Conservation (phyloP, 148 eudicot genomes). For the Nyssa sinensis region DNA sequence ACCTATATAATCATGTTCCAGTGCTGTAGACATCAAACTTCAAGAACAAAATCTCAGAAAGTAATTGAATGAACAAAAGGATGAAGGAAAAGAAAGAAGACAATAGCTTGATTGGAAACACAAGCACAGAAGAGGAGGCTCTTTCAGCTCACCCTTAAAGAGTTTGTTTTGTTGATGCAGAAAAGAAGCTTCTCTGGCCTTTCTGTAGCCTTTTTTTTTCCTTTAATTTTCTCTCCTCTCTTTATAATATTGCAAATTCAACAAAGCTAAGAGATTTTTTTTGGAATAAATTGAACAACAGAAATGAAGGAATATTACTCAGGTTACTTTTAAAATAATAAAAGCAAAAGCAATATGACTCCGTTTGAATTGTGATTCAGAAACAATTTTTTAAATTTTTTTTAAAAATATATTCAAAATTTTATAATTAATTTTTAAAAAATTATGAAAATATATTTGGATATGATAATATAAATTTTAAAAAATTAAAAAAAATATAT, state of each 20-base stretch:
- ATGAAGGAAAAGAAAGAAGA: slow-evolving; percentile 1
- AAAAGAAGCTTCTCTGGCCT: slow-evolving; percentile 44
- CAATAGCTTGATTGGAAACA: too few relatives aligned
- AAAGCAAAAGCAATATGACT: too few relatives aligned
- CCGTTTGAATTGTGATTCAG: too few relatives aligned
- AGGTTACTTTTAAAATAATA: slow-evolving; percentile 6
- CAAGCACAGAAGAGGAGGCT: background rate
- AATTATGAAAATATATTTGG: too few relatives aligned
- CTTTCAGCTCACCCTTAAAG: background rate
- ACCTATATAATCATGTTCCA: slow-evolving; percentile 71
- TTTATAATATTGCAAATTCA: slow-evolving; percentile 12
- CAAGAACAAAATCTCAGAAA: slow-evolving; percentile 7
- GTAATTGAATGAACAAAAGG: background rate
- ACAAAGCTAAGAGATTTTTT: background rate
- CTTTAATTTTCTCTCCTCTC: background rate
- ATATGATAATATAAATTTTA: too few relatives aligned
- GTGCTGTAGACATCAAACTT: slow-evolving; percentile 47
- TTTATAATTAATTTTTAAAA: too few relatives aligned
- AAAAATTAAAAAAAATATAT: too few relatives aligned
- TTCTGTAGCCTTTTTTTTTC: slow-evolving; percentile 21
- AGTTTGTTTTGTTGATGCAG: slow-evolving; percentile 29
- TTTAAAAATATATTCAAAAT: too few relatives aligned
- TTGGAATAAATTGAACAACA: too few relatives aligned
- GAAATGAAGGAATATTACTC: slow-evolving; percentile 17
- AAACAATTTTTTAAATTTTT: too few relatives aligned